Evolutionary conservation across 2,329 filamentous ascomycete species (phyloP), one percentile per base, ranked within the genome.

Genomic region (Knufia petricola): DNA sequence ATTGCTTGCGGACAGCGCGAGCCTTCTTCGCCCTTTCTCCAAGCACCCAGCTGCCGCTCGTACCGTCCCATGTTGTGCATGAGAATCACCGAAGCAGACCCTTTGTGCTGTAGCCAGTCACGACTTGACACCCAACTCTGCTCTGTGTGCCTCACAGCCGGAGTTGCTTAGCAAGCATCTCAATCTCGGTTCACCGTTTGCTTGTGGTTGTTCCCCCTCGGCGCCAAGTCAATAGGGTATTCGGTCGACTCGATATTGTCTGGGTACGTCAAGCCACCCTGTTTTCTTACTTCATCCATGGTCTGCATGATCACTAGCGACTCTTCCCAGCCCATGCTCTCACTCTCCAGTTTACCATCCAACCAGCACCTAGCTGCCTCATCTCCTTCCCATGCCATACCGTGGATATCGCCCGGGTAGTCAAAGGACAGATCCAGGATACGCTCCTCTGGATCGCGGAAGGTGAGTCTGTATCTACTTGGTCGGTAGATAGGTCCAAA

Each of bases 241-340:
- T 75, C 67, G 13, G 69, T 69, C 45, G 69, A 78, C 72, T 85
- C 81, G 61, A 85, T 84, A 63, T 75, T 73, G 54, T 81, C 73
- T 1, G 81, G 80, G 65, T 83, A 85, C 45, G 61, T 70, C 63
- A 85, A 66, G 1, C 75, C 77, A 44, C 76, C 75, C 66, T 84
- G 79, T 62, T 68, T 74, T 59, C 82, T 71, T n/a, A 79, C 77
- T 65, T 82, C 77, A 69, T 85, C 82, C 81, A 85, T 85, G 2
- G 77, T 72, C 62, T 89, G 82, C 87, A 95, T 94, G 55, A 95
- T 87, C 41, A 81, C 75, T 45, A 94, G 73, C 61, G 84, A 90
- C 74, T 95, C 88, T 37, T 78, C 74, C 73, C 79, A 79, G n/a
- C 87, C 87, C 71, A 94, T 82, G 60, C 82, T 76, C 67, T 80